phyloP scores from a whole-genome alignment of 2,329 filamentous ascomycete genomes.

The Epichloe coenophiala region DNA sequence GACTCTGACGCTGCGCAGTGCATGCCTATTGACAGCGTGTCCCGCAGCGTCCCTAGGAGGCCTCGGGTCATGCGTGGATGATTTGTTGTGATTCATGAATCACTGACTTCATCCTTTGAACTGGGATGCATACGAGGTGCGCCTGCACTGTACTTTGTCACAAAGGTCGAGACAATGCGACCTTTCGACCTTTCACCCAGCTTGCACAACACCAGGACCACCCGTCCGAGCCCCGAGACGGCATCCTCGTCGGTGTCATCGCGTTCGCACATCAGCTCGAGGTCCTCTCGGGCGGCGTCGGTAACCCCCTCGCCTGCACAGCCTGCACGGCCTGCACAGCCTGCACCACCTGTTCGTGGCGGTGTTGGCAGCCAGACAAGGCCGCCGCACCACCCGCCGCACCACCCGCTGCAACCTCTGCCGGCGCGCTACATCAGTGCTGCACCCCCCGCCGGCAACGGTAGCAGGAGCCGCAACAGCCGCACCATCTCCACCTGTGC shows the following conservation, averaged over 20 bases:
- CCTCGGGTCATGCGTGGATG: too few relatives aligned
- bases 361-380: not conserved
- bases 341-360: too few relatives aligned
- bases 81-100: too few relatives aligned
- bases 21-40: too few relatives aligned
- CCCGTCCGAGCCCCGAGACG: not conserved
- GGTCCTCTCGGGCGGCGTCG: not conserved
- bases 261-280: not conserved
- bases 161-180: slow-evolving; percentile 2
- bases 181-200: not conserved
- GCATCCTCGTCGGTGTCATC: not conserved
- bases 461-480: not conserved
- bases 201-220: too few relatives aligned
- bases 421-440: not conserved
- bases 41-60: too few relatives aligned
- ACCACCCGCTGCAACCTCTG: not conserved
- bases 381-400: not conserved
- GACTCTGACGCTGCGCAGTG: too few relatives aligned
- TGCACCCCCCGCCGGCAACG: not conserved
- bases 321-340: too few relatives aligned
- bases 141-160: not conserved
- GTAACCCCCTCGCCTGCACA: too few relatives aligned
- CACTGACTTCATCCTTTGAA: too few relatives aligned
- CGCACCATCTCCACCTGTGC: not conserved
- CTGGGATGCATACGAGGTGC: too few relatives aligned